A percentile compares a stretch with the other conserved stretches of the same genome.
Conservation (phyloP, 2,329 filamentous ascomycete species). For the Neopestalotiopsis rosae region DNA sequence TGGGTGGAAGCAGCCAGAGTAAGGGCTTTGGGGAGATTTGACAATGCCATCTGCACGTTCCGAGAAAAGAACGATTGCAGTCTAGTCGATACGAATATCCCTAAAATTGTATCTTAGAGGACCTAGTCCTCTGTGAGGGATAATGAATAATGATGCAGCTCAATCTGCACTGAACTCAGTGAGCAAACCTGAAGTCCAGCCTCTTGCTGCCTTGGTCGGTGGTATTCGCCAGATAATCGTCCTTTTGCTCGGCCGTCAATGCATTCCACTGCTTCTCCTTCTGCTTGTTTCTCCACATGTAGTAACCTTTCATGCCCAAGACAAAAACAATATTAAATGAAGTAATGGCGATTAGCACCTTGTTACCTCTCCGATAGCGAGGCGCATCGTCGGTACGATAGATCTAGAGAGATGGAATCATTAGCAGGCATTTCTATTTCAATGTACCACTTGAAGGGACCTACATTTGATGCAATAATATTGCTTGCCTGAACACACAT, state of each 20-base stretch:
- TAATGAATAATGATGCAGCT: not conserved
- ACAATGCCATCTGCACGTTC: not conserved
- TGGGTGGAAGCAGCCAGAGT: conserved; percentile 6
- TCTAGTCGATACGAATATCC: too few species aligned
- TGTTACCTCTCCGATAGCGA: conserved; percentile 48
- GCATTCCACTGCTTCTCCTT: conserved; percentile 27
- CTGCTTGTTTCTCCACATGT: conserved; percentile 45
- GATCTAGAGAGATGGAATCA: conserved; percentile 24
- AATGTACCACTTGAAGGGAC: not conserved
- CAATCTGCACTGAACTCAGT: conserved; percentile 18
- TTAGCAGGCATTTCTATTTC: not conserved
- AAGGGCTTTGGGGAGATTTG: not conserved
- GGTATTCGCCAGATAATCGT: conserved; percentile 28
- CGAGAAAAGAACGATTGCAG: too few species aligned
- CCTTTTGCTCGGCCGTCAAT: conserved; percentile 27
- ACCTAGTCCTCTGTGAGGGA: too few species aligned
- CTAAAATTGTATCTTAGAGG: too few species aligned
- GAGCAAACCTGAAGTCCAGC: conserved; percentile 31
- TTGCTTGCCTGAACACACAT: conserved; percentile 52
- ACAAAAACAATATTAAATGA: conserved; percentile 41
- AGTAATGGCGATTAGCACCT: conserved; percentile 44
- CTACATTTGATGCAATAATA: conserved; percentile 47
- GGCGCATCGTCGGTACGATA: conserved; percentile 50
- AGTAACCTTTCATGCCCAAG: conserved; percentile 41
- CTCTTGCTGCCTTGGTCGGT: conserved; percentile 30